Percentiles rank a stretch among this genome's conserved stretches.
These are phyloP conservation scores for Cyathus striatus DNA, from an alignment of 768 basidiomycete species.

Conservation along the genomic window DNA sequence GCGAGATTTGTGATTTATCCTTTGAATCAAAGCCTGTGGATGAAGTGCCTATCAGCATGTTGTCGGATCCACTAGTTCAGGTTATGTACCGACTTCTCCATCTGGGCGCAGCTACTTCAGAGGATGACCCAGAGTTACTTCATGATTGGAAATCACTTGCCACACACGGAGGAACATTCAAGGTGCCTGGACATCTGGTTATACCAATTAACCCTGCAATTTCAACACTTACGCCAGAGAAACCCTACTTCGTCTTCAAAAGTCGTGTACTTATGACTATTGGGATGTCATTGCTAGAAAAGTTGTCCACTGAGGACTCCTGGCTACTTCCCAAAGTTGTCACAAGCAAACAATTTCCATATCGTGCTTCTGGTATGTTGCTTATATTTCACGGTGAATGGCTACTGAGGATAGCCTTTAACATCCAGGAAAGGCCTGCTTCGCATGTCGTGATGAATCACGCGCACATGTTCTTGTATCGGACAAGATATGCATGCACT, in stretches of 20 bases:
- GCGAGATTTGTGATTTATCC: conserved; percentile 16
- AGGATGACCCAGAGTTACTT: conserved; percentile 11
- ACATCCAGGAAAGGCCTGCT: conserved; percentile 15
- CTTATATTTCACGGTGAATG: background rate
- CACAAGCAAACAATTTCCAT: conserved; percentile 10
- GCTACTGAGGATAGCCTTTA: background rate
- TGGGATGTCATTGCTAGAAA: conserved; percentile 10
- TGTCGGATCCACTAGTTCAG: conserved; percentile 11
- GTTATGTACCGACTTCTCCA: conserved; percentile 17
- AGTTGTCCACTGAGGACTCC: conserved; percentile 7
- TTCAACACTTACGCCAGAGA: conserved; percentile 2
- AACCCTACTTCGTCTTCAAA: conserved; percentile 17
- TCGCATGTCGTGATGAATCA: conserved; percentile 11
- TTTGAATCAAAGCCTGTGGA: conserved; percentile 11
- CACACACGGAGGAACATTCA: conserved; percentile 9
- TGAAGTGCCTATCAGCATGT: conserved; percentile 9
- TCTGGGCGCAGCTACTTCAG: conserved; percentile 10
- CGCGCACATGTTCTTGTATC: conserved; percentile 1
- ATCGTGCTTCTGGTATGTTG: conserved; percentile 10
- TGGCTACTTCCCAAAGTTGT: conserved; percentile 14
- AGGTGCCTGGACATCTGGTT: conserved; percentile 15
- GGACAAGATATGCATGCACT: conserved; percentile 8
- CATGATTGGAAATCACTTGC: conserved; percentile 20
- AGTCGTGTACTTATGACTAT: conserved; percentile 14
- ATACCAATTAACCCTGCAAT: conserved; percentile 18